Evolutionary conservation across 805 yeast genomes (phyloP), one percentile per base, ranked within the genome.

Genomic region (Metschnikowia henanensis): DNA sequence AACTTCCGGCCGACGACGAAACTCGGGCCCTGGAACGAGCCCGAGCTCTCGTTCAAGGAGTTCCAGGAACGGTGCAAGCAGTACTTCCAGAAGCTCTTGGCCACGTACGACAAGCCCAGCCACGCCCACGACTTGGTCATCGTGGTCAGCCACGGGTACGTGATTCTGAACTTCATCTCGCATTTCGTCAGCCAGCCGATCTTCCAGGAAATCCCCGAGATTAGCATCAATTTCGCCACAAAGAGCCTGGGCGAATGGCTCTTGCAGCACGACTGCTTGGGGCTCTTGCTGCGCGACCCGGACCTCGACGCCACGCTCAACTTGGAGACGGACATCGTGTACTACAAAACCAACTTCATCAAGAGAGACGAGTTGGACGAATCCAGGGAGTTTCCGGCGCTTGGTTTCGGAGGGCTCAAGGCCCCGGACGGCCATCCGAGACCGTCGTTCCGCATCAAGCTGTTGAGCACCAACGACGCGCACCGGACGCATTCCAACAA

Each of bases 121-220:
- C 57, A 65, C 41, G 56, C 54, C 37, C 64, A 61, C 46, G 56
- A 60, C 33, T 60, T 70, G 31, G 51, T 71, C 28, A 59, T 71
- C 3, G 66, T 71, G 8, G 62, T 71, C 5, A 58, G 70, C 35
- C 76, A 71, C 44, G 76, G 76, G 5, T 71, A 71, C 51, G 66
- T 61, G 35, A 64, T 70, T 26, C 64, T 64, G 42, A 68, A 66
- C 50, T 60, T 71, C 51, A 52, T 71, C 45, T 56, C 64, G 30
- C 70, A 65, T 46, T 71, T 71, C 51, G 61, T 68, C 39, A 69
- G 64, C 49, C 75, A 69, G 52, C 75, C 76, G 6, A 65, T 70
- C 10, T 71, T 71, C 53, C 68, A 70, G 46, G 76, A 71, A 47
- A 68, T 71, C 17, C 73, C 75, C 3, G 75, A 68, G 46, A 65